Percentiles rank a stretch among this genome's conserved stretches.
Conservation (phyloP, 2,329 filamentous ascomycete genomes). For the Harringtonia lauricola region DNA sequence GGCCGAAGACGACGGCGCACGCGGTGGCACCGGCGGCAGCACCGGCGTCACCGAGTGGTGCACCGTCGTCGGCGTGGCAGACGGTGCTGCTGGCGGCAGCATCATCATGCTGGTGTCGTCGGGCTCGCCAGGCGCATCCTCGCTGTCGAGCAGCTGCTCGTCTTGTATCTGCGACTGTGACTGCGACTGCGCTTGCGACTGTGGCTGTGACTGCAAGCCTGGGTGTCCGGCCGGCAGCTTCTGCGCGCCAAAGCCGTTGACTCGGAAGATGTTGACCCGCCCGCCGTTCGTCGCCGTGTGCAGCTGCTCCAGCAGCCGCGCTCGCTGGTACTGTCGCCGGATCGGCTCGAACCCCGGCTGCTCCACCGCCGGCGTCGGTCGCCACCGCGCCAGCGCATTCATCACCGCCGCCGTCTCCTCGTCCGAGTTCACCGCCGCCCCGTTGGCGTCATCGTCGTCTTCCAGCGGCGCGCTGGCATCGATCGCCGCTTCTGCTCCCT, state of each 20-base stretch:
- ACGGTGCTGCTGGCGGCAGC: constrained; percentile 9
- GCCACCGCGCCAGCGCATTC: constrained; percentile 64
- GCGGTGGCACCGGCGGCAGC: constrained; percentile 1
- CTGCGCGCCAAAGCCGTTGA: constrained; percentile 45
- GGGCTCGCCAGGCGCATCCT: constrained; percentile 48
- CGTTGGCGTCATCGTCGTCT: constrained; percentile 72
- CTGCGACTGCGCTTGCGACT: too few species aligned
- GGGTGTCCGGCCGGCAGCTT: constrained; percentile 39
- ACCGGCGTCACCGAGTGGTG: constrained; percentile 3
- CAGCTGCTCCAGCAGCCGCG: constrained; percentile 53
- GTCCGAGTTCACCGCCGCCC: constrained; percentile 79
- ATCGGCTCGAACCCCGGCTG: constrained; percentile 52
- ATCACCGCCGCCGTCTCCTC: constrained; percentile 89
- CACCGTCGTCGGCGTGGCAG: neutral
- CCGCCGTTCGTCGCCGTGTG: constrained; percentile 56
- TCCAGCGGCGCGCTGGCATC: constrained; percentile 87
- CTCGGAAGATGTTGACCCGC: constrained; percentile 53
- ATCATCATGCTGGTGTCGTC: constrained; percentile 29
- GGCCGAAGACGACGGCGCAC: too few species aligned
- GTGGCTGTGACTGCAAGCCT: constrained; percentile 15
- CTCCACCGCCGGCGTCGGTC: constrained; percentile 65
- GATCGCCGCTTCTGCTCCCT: constrained; percentile 67
- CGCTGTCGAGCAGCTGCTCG: constrained; percentile 24
- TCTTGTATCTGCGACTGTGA: too few species aligned
- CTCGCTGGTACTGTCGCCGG: constrained; percentile 50